A percentile compares a stretch with the other conserved stretches of the same genome.
Conservation (phyloP, 164 flowering plant species). For the Nelumbo lutea region DNA sequence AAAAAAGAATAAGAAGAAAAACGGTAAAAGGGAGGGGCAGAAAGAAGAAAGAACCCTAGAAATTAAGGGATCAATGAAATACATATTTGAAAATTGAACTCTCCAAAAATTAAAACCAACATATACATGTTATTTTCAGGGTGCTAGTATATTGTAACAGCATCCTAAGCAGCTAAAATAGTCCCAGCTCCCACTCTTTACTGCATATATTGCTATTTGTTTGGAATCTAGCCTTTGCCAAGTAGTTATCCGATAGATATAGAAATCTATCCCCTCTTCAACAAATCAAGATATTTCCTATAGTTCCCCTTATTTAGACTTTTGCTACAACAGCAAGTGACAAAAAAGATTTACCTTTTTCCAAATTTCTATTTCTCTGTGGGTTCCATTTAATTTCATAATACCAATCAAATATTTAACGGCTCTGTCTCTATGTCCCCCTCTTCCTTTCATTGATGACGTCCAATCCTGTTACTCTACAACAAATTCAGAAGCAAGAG, state of each 20-base stretch:
- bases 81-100: too few relatives aligned
- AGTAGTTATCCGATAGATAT: neutral
- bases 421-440: conserved; percentile 57
- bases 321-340: neutral
- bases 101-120: too few relatives aligned
- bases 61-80: too few relatives aligned
- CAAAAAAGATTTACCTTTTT: neutral
- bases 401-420: conserved; percentile 30
- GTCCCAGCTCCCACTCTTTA: too few relatives aligned
- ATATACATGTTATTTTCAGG: too few relatives aligned
- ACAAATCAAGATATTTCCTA: conserved; percentile 3
- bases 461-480: conserved; percentile 63
- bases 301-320: conserved; percentile 6
- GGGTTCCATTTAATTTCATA: neutral
- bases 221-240: neutral
- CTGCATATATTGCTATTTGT: neutral
- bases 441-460: conserved; percentile 30
- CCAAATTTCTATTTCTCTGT: neutral
- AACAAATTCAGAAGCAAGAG: neutral
- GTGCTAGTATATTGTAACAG: too few relatives aligned
- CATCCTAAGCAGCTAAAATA: too few relatives aligned
- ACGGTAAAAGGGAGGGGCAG: neutral
- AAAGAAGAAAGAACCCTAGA: too few relatives aligned
- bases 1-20: neutral
- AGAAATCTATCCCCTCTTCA: neutral